Conservation (phyloP, 208 protist genomes). For the Leishmania tarentolae region DNA sequence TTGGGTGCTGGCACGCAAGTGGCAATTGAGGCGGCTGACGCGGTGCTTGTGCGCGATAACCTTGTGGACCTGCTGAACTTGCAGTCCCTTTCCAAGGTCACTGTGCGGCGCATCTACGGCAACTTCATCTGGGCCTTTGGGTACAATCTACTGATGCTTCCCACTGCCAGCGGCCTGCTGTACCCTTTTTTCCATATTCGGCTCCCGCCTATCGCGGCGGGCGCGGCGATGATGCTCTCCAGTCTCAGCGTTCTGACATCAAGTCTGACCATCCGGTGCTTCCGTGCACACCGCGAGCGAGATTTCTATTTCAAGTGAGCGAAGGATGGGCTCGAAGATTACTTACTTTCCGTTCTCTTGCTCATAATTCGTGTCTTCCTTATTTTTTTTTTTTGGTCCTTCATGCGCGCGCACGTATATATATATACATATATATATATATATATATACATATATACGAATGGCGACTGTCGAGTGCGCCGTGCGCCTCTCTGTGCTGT, state of each 20-base stretch:
- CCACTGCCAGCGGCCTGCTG: slow-evolving; percentile 77
- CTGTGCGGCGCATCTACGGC: slow-evolving; percentile 78
- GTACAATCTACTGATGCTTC: slow-evolving; percentile 90
- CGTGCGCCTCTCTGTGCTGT: not conserved
- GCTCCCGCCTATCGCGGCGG: slow-evolving; percentile 73
- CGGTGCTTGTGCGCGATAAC: slow-evolving; percentile 76
- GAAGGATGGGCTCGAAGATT: not conserved
- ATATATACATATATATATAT: too few species aligned
- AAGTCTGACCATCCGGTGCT: slow-evolving; percentile 77
- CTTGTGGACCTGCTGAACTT: slow-evolving; percentile 79
- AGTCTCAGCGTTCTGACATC: slow-evolving; percentile 81
- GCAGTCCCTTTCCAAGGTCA: slow-evolving; percentile 56
- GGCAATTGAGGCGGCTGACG: slow-evolving; percentile 84
- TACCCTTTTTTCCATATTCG: slow-evolving; percentile 68
- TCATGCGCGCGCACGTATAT: not conserved
- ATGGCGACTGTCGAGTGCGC: not conserved
- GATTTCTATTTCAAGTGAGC: slow-evolving; percentile 33
- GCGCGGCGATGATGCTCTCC: slow-evolving; percentile 78
- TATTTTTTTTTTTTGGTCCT: slow-evolving; percentile 8
- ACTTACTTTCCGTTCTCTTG: not conserved
- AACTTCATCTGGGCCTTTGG: slow-evolving; percentile 92
- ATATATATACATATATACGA: too few species aligned
- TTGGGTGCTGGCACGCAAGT: slow-evolving; percentile 86
- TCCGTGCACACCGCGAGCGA: slow-evolving; percentile 39
- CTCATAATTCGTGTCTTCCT: not conserved